Percentiles rank a stretch among this genome's conserved stretches.
Evolutionary conservation across 192 early-diverging fungal species (phyloP).

Genomic region (Coemansia sp.): DNA sequence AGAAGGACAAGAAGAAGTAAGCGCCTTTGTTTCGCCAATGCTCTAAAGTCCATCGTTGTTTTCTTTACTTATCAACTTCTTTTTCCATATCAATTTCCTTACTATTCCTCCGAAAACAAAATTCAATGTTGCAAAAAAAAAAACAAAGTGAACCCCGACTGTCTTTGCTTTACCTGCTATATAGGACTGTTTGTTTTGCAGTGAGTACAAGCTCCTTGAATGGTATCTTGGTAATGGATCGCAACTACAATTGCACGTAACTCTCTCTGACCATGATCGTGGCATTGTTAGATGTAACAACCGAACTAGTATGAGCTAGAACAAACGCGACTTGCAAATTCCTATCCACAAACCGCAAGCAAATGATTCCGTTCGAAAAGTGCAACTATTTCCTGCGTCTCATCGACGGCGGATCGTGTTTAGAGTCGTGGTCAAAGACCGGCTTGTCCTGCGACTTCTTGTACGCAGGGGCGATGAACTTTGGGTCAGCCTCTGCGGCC

Average conservation of each 20-base stretch:
- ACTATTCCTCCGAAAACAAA: not conserved
- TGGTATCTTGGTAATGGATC: no score
- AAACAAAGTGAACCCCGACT: not conserved
- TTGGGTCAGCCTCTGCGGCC: conserved; percentile 74
- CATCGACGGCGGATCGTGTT: conserved; percentile 26
- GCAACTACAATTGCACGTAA: no score
- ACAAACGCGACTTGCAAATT: no score
- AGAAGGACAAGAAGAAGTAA: conserved; percentile 58
- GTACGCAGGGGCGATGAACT: conserved; percentile 85
- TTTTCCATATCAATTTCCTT: not conserved
- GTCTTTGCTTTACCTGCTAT: no score
- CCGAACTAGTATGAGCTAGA: no score
- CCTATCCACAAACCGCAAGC: no score
- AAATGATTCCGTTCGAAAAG: no score
- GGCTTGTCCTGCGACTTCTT: conserved; percentile 71
- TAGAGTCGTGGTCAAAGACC: conserved; percentile 57
- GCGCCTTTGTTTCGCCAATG: not conserved
- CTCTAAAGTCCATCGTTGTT: not conserved
- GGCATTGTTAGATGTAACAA: no score
- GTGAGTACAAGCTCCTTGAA: no score
- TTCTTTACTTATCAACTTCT: not conserved
- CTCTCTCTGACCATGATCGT: no score
- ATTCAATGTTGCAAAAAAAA: not conserved
- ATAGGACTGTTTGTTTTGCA: no score
- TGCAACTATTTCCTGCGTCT: conserved; percentile 50